A percentile compares a stretch with the other conserved stretches of the same genome.
These are phyloP conservation scores for Ilyonectria mors-panacis DNA, from an alignment of 2,329 filamentous ascomycete species.

Conservation along the genomic window DNA sequence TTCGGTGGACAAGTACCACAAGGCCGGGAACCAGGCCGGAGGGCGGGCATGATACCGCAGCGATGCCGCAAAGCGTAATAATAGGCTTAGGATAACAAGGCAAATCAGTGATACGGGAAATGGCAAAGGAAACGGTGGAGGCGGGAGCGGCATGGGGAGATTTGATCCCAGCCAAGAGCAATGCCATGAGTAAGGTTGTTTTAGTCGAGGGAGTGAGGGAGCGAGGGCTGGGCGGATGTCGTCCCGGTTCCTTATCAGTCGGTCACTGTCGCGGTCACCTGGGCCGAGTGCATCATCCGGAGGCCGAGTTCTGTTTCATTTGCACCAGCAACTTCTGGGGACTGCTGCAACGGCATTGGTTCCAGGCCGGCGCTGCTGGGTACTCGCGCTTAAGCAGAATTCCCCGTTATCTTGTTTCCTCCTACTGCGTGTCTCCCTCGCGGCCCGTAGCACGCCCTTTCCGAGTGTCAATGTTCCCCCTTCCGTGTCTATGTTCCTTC, in stretches of 20 bases:
- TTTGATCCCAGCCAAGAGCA: neutral
- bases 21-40: conserved; percentile 25
- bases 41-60: neutral
- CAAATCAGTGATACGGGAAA: neutral
- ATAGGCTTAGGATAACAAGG: conserved; percentile 19
- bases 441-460: neutral
- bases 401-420: conserved; percentile 23
- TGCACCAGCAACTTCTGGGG: neutral
- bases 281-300: conserved; percentile 23
- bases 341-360: neutral
- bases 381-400: conserved; percentile 11
- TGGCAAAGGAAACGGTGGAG: conserved; percentile 1
- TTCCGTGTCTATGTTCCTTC: neutral
- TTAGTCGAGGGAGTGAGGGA: conserved; percentile 1
- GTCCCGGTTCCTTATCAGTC: conserved; percentile 46
- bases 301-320: conserved; percentile 20
- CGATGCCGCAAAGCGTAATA: conserved; percentile 26
- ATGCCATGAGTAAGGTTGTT: conserved; percentile 25
- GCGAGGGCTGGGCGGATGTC: conserved; percentile 10
- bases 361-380: conserved; percentile 11
- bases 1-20: conserved; percentile 6
- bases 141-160: conserved; percentile 8
- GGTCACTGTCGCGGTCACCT: conserved; percentile 34
- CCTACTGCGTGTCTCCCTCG: neutral
- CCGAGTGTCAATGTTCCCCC: neutral